Conservation (phyloP, 2,329 filamentous ascomycete genomes). For the Fusarium staphyleae region DNA sequence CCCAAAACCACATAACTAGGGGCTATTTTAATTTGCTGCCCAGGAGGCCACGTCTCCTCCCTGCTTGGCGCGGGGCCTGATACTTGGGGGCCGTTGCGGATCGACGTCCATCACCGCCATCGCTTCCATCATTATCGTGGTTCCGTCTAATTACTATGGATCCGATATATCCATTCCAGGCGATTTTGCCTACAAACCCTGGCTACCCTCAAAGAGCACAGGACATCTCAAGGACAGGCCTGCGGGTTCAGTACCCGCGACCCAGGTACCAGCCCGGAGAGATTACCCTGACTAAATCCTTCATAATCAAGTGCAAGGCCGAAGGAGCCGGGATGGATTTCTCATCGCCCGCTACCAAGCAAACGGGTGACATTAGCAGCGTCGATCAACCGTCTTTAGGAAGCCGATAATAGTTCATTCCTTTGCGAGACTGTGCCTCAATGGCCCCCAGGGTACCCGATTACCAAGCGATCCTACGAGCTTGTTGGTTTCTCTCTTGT, state of each 20-base stretch:
- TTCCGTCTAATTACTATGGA: neutral
- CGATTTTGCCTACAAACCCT: constrained; percentile 21
- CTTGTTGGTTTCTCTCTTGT: neutral
- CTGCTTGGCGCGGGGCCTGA: neutral
- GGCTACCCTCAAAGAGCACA: constrained; percentile 12
- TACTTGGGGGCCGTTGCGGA: constrained; percentile 22
- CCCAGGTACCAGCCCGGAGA: constrained; percentile 15
- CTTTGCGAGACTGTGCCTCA: too few relatives aligned
- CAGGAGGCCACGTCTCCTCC: too few relatives aligned
- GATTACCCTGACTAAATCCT: constrained; percentile 31
- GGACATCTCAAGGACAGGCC: constrained; percentile 12
- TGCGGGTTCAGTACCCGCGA: constrained; percentile 25
- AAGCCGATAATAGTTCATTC: neutral
- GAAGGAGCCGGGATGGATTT: constrained; percentile 3
- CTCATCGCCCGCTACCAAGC: constrained; percentile 14
- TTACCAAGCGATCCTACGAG: too few relatives aligned
- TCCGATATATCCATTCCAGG: neutral
- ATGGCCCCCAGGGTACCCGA: too few relatives aligned
- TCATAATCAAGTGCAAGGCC: constrained; percentile 7
- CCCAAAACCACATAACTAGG: too few relatives aligned
- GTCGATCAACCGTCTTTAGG: constrained; percentile 14
- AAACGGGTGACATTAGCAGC: constrained; percentile 12
- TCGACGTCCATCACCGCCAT: constrained; percentile 13
- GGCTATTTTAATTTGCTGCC: too few relatives aligned
- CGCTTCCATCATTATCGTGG: neutral